Evolutionary conservation across 495 filamentous ascomycete species (phyloP), one percentile per base, ranked within the genome.

Genomic region (Cairneyella variabilis): DNA sequence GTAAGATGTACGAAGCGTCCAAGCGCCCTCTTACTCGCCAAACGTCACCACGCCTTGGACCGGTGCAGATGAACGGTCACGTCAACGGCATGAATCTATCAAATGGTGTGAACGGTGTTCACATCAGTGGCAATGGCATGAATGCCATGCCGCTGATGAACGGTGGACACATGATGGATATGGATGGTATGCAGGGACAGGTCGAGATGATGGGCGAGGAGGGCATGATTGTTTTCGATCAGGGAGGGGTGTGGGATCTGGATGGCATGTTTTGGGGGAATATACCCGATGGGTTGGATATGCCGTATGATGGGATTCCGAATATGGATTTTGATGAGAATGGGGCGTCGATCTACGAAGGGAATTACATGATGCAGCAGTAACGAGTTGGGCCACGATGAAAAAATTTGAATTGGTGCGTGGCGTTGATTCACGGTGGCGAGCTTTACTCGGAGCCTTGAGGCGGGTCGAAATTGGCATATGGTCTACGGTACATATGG

Each of bases 1-100:
- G 76, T 56, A 76, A 80, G 53, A 85, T 91, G 64, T 84, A 83
- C 61, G 83, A 87, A 59, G 85, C 86, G 1, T 62, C 59, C 39
- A 64, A 64, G 34, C 48, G 59, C 12, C 62, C 61, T 17, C 8
- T 51, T 16, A 64, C 61, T 20, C 26, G 57, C 14, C 53, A 54
- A 16, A 20, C 37, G 16, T 59, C 55, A 39, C 60, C 61, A 3
- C 39, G 50, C 16, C 9, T 58, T n/a, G 61, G 57, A 6, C 47
- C 53, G 7, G 25, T 44, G 1, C 17, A 44, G 3, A 17, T 51
- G 36, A 48, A 36, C 10, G 40, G 40, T 27, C 22, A 40, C 42
- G 38, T 44, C 38, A 45, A 45, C 27, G 57, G 45, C 11, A 53
- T 58, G 56, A 51, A 21, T 54, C 38, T 50, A 8, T 12, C 48